Base-by-base conservation (phyloP, 2,329 filamentous ascomycete genomes). In the Colletotrichum tropicicola region DNA sequence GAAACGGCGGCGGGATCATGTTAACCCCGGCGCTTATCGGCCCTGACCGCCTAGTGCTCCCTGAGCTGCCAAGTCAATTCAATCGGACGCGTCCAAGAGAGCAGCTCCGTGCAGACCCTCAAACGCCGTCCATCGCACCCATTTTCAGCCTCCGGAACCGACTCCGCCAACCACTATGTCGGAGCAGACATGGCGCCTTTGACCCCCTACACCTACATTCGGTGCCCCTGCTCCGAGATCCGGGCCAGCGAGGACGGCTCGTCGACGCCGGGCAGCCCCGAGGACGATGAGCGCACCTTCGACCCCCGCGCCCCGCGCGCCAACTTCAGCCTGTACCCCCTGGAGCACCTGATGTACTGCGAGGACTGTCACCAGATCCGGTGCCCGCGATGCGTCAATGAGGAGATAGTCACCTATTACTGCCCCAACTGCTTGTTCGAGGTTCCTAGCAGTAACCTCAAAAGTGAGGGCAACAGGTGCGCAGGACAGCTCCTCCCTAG, bases 341-440 rank as follows among this genome's bases (percentile, higher is more conserved):
- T 98, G 45, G 95, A 98, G 74, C 91, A 98, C 75, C 87, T 99
- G 25, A 86, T 98, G 41, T 99, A 97, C 82, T 99, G 96, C 82
- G 95, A 97, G 75, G 96, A 98, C 76, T 99, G 96, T 77, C 93
- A 97, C 75, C 92, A 97, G 78, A 97, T 98, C 67, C 92, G 96
- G 70, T 99, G 96, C 75, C 92, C 93, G 6, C 86, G 94, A 80
- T 99, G 96, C 74, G 92, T 97, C 57, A 88, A 91, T 49, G 96
- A 99, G 75, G 96, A 99, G 80, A 94, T 97, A 59, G 90, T 97
- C 49, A 96, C 93, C 57, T 98, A 94, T 85, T 99, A 93, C 79
- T 99, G 96, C 73, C 96, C 96, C 5, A 95, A 89, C 75, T 99
- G 96, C 76, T 81, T 99, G 61, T 98, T 99, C 73, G 96, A 99